phyloP scores from a whole-genome alignment of 352 stramenopile genomes.

The Globisporangium acanthophoron region DNA sequence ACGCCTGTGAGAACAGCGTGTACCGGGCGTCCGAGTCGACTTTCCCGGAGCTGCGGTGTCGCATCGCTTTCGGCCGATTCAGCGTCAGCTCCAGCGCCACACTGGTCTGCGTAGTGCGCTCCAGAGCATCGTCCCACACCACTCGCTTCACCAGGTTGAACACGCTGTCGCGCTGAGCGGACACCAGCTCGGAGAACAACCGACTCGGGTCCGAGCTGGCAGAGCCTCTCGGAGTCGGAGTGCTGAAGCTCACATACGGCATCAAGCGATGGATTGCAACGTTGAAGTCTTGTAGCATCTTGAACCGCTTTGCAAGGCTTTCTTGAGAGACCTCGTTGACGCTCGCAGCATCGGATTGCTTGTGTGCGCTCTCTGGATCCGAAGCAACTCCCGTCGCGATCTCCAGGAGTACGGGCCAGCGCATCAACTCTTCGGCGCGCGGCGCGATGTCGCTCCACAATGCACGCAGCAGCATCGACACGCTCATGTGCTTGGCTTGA shows the following conservation, averaged over 20 bases:
- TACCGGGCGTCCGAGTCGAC: conserved; percentile 57
- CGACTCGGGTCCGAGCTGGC: not conserved
- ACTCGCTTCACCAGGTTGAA: conserved; percentile 68
- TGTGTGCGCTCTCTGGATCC: not conserved
- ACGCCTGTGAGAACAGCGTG: conserved; percentile 81
- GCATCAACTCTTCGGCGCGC: conserved; percentile 47
- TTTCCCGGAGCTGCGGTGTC: conserved; percentile 52
- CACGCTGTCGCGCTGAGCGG: conserved; percentile 49
- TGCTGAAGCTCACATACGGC: conserved; percentile 38
- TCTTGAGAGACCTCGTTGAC: conserved; percentile 22
- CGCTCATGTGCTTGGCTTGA: conserved; percentile 36
- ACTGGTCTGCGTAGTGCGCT: conserved; percentile 36
- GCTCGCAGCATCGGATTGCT: not conserved
- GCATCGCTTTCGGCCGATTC: conserved; percentile 81
- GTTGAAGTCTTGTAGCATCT: conserved; percentile 75
- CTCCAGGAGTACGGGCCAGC: conserved; percentile 65
- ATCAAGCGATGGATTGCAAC: conserved; percentile 48
- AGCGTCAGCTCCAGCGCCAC: conserved; percentile 65
- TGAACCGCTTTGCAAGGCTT: conserved; percentile 54
- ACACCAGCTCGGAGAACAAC: conserved; percentile 27
- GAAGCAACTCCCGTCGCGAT: conserved; percentile 28
- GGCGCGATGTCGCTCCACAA: conserved; percentile 63
- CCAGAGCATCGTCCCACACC: conserved; percentile 67
- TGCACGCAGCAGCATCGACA: conserved; percentile 42
- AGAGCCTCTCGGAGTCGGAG: not conserved